Evolutionary conservation across 495 filamentous ascomycete genomes (phyloP).

Genomic region (Echria macrotheca): DNA sequence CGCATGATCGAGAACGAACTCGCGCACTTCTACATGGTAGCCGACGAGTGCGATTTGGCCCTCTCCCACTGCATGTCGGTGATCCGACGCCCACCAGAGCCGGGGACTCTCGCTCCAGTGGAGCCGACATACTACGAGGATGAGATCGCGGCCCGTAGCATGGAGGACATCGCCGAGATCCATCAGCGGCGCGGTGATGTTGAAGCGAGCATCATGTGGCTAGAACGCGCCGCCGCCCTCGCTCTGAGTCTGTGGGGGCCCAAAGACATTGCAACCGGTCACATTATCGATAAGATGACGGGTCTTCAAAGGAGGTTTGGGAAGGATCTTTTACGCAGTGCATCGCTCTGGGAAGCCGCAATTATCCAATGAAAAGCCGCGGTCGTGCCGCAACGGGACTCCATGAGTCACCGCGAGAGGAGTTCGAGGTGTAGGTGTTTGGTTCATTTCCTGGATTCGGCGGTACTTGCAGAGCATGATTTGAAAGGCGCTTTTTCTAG

Average conservation of each 20-base stretch:
- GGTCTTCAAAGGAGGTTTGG: slow-evolving; percentile 21
- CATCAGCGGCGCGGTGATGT: slow-evolving; percentile 25
- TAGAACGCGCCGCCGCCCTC: slow-evolving; percentile 25
- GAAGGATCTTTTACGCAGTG: slow-evolving; percentile 24
- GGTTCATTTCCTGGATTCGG: too few species aligned
- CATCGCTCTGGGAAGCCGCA: slow-evolving; percentile 24
- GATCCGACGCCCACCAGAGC: slow-evolving; percentile 15
- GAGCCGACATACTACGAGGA: slow-evolving; percentile 22
- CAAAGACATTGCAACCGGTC: slow-evolving; percentile 21
- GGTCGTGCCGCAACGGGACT: too few species aligned
- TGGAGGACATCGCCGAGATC: slow-evolving; percentile 32
- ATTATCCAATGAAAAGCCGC: too few species aligned
- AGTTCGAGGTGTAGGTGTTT: too few species aligned
- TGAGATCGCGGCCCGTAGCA: slow-evolving; percentile 27
- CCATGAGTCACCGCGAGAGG: too few species aligned
- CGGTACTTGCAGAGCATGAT: too few species aligned
- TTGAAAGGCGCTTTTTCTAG: too few species aligned
- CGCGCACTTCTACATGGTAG: slow-evolving; percentile 30
- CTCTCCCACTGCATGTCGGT: slow-evolving; percentile 28
- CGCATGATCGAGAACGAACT: slow-evolving; percentile 27
- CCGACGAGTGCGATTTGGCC: slow-evolving; percentile 19
- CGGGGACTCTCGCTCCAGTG: not conserved
- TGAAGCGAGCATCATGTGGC: slow-evolving; percentile 22
- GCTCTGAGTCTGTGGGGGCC: slow-evolving; percentile 25
- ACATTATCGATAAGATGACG: slow-evolving; percentile 30